Conservation (phyloP, 306 rosid genomes). For the Cyamopsis tetragonoloba region DNA sequence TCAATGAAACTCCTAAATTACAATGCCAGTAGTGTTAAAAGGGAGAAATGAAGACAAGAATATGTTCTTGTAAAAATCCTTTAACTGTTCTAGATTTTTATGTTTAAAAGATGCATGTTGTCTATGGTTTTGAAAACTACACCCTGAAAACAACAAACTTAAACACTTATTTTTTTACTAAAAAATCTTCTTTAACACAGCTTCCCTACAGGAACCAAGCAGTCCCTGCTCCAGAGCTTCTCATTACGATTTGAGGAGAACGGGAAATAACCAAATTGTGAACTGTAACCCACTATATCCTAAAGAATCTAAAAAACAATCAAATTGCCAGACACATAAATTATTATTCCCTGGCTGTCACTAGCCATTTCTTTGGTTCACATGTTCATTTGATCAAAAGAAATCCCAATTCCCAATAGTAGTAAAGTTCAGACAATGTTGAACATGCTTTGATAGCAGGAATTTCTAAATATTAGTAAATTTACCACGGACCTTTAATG, state of each 20-base stretch:
- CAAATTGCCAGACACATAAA: neutral
- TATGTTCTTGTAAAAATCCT: too few species aligned
- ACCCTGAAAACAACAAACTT: neutral
- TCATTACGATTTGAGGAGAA: slow-evolving; percentile 3
- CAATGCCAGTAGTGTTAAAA: neutral
- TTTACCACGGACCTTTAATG: neutral
- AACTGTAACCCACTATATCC: neutral
- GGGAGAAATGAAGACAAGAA: neutral
- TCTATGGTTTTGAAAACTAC: neutral
- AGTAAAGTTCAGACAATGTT: neutral
- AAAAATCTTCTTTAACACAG: neutral
- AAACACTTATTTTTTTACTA: neutral
- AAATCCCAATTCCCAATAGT: neutral
- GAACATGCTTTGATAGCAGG: neutral
- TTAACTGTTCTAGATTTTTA: neutral
- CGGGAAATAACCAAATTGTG: too few species aligned
- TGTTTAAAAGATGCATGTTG: neutral
- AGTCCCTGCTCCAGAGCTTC: neutral
- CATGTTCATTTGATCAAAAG: neutral
- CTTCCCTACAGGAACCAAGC: neutral
- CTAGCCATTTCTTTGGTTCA: neutral
- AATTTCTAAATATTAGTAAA: neutral
- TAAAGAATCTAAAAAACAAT: neutral
- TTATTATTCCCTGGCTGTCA: neutral
- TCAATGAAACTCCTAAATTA: neutral